Evolutionary conservation across 2,329 filamentous ascomycete species (phyloP).

Genomic region (Neonectria faginata): DNA sequence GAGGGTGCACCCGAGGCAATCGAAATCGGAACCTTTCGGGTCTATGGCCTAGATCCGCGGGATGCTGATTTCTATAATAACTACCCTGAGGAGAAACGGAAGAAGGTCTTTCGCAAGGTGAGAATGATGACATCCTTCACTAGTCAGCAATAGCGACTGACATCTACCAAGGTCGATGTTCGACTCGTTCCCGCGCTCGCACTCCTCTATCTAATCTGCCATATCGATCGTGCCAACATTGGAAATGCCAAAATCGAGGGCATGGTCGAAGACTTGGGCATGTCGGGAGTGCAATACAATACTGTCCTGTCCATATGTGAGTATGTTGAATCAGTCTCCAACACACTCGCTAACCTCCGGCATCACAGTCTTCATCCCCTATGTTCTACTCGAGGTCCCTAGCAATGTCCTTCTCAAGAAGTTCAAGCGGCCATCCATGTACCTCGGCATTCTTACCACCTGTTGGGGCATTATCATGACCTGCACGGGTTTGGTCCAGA

Average conservation of each 20-base stretch:
- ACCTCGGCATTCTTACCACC: constrained; percentile 46
- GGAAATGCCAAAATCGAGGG: constrained; percentile 63
- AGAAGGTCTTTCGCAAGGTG: constrained; percentile 40
- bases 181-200: constrained; percentile 63
- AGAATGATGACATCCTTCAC: not conserved
- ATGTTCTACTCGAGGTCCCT: constrained; percentile 42
- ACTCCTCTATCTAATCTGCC: constrained; percentile 65
- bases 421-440: constrained; percentile 41
- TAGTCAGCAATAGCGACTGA: not conserved
- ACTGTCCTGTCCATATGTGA: constrained; percentile 67
- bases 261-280: constrained; percentile 53
- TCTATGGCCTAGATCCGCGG: constrained; percentile 37
- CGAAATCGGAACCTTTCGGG: constrained; percentile 38
- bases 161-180: constrained; percentile 48
- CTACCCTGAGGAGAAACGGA: constrained; percentile 38
- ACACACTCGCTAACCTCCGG: not conserved
- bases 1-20: constrained; percentile 35
- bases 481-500: constrained; percentile 70
- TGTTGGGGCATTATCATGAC: constrained; percentile 74
- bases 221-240: constrained; percentile 66
- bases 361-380: constrained; percentile 37
- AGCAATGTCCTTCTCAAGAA: constrained; percentile 46
- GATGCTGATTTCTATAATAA: constrained; percentile 42
- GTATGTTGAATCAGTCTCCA: constrained; percentile 62
- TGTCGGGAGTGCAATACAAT: constrained; percentile 72